Percentiles rank a stretch among this genome's conserved stretches.
These are phyloP conservation scores for Dichomitus squalens DNA, from an alignment of 1,284 basidiomycete species.

Conservation along the genomic window DNA sequence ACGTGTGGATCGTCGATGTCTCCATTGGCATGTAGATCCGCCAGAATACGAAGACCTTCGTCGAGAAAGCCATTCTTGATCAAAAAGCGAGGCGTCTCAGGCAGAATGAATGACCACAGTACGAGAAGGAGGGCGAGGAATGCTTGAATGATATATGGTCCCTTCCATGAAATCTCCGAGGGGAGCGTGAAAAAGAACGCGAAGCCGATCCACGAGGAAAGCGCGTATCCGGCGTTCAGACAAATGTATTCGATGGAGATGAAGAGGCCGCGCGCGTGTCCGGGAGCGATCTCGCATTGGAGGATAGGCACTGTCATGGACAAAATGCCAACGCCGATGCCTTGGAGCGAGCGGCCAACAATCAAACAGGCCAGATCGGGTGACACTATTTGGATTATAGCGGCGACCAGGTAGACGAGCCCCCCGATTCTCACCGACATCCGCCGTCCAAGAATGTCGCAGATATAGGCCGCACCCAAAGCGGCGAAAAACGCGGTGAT, in stretches of 20 bases:
- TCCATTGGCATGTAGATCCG: slow-evolving; percentile 51
- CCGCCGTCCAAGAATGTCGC: slow-evolving; percentile 51
- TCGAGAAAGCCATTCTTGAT: slow-evolving; percentile 49
- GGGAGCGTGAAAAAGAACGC: slow-evolving; percentile 52
- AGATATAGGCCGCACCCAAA: slow-evolving; percentile 48
- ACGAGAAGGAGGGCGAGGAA: slow-evolving; percentile 46
- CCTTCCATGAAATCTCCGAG: slow-evolving; percentile 54
- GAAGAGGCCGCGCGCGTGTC: slow-evolving; percentile 52
- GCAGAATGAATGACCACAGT: slow-evolving; percentile 48
- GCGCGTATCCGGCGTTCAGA: slow-evolving; percentile 51
- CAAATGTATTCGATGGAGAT: slow-evolving; percentile 56
- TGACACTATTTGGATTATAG: slow-evolving; percentile 48
- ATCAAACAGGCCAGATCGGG: slow-evolving; percentile 47
- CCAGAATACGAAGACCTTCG: slow-evolving; percentile 47
- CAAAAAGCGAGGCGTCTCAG: slow-evolving; percentile 58
- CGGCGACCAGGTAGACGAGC: slow-evolving; percentile 48
- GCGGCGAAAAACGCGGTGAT: slow-evolving; percentile 52
- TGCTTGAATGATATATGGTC: slow-evolving; percentile 55
- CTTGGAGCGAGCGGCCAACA: slow-evolving; percentile 51
- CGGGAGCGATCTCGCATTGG: slow-evolving; percentile 58
- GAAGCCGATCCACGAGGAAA: slow-evolving; percentile 55
- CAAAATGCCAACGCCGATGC: slow-evolving; percentile 48
- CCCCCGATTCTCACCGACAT: slow-evolving; percentile 51
- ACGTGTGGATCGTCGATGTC: slow-evolving; percentile 43
- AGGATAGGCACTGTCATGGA: slow-evolving; percentile 56